Evolutionary conservation across 225 moss, liverwort and hornwort genomes (phyloP), one percentile per base, ranked within the genome.

Genomic region (Pleurozium schreberi): DNA sequence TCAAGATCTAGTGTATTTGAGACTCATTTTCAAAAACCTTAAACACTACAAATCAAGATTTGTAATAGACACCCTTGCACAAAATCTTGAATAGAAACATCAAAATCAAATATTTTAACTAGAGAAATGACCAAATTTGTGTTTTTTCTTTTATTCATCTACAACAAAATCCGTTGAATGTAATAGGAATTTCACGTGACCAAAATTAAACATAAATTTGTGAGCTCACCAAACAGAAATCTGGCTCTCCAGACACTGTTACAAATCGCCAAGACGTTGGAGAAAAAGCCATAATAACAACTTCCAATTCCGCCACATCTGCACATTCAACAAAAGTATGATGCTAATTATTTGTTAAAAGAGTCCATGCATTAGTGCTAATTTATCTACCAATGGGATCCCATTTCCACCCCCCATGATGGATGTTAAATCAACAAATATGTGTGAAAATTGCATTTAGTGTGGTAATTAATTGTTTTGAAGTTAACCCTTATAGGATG

Each of bases 191-290:
- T 23, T 10, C 21, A 31, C 36, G 57, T 43, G 31, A 42, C 49
- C 18, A 70, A 71, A 43, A 59, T 11, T 13, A 40, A 28, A 47
- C 5, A 11, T 33, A 36, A 33, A 74, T 71, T 70, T 43, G 18
- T 15, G 10, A 69, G 34, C 92, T 93, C 65, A 97, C 98, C 94
- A 98, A 79, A 86, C 93, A 79, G 36, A 96, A 97, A 90, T 98
- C 98, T 77, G 98, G 98, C 88, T 94, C 96, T 76, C 96, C 94
- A 52, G 98, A 97, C 49, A 93, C 38, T 22, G 97, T 97, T 27
- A 92, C 91, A 84, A 98, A 90, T 60, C 96, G 91, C 92, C 94
- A 94, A 36, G 97, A 96, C 79, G 85, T 94, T 65, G 30, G 50
- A 76, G 98, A 97, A 84, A 98, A 97, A 27, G 96, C 98, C 80